phyloP scores from a whole-genome alignment of 306 rosid genomes.

The Macrotyloma uniflorum region DNA sequence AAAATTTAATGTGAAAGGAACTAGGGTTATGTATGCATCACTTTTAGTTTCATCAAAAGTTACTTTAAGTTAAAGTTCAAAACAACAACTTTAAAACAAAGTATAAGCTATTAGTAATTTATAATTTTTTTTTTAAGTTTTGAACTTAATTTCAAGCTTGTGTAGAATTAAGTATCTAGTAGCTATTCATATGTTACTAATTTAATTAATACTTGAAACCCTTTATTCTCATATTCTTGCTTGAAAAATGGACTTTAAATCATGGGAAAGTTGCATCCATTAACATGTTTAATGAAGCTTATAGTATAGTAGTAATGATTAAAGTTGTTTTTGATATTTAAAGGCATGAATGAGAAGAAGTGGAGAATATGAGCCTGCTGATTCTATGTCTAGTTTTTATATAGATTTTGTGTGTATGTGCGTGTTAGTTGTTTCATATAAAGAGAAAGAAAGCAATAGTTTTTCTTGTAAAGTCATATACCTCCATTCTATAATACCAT shows the following conservation, averaged over 20 bases:
- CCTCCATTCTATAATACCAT: background rate
- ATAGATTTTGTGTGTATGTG: background rate
- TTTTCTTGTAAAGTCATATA: slow-evolving; percentile 35
- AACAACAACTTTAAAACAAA: background rate
- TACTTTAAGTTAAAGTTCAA: background rate
- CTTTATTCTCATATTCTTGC: slow-evolving; percentile 38
- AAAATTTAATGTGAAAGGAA: background rate
- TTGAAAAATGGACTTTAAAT: slow-evolving; percentile 47
- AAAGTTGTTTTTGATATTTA: slow-evolving; percentile 6
- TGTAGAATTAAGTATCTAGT: slow-evolving; percentile 25
- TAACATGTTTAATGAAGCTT: slow-evolving; percentile 57
- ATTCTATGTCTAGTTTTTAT: slow-evolving; percentile 51
- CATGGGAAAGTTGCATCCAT: slow-evolving; percentile 53
- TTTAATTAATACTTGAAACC: slow-evolving; percentile 16
- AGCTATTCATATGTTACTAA: background rate
- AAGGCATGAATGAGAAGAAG: slow-evolving; percentile 31
- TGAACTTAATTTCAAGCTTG: background rate
- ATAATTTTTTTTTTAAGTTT: background rate
- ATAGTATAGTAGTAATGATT: slow-evolving; percentile 27
- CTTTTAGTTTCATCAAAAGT: background rate
- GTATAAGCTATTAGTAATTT: background rate
- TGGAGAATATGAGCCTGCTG: slow-evolving; percentile 54
- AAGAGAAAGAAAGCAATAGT: slow-evolving; percentile 46
- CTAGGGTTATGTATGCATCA: background rate
- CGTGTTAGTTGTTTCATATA: slow-evolving; percentile 44